Conservation (phyloP, 2,329 filamentous ascomycete species). For the Ophiostoma himal-ulmi region DNA sequence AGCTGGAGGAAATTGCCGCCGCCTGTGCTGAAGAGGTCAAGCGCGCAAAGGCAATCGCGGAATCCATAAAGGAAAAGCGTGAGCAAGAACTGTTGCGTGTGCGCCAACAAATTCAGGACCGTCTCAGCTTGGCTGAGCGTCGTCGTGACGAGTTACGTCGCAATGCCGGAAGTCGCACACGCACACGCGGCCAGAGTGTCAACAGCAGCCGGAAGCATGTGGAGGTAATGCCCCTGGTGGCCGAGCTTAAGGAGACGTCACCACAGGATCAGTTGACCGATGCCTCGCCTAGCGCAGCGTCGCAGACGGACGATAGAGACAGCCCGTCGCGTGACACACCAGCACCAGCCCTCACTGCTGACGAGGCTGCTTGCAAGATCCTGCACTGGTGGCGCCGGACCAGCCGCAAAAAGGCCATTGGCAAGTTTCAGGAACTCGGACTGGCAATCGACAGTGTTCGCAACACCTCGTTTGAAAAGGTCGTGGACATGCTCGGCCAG, state of each 20-base stretch:
- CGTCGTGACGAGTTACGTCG: slow-evolving; percentile 61
- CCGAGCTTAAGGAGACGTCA: slow-evolving; percentile 45
- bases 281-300: no score
- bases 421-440: slow-evolving; percentile 59
- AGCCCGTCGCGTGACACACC: slow-evolving; percentile 28
- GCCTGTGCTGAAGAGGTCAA: slow-evolving; percentile 78
- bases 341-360: slow-evolving; percentile 31
- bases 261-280: slow-evolving; percentile 9
- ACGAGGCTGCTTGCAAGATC: slow-evolving; percentile 59
- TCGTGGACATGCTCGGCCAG: slow-evolving; percentile 61
- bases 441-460: slow-evolving; percentile 65
- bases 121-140: slow-evolving; percentile 69
- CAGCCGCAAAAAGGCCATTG: slow-evolving; percentile 53
- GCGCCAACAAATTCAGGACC: slow-evolving; percentile 71
- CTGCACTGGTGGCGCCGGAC: slow-evolving; percentile 64
- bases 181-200: slow-evolving; percentile 49
- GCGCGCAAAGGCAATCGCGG: slow-evolving; percentile 74
- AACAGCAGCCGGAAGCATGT: slow-evolving; percentile 44
- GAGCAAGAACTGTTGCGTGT: slow-evolving; percentile 66
- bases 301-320: neutral
- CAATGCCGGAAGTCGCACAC: slow-evolving; percentile 44
- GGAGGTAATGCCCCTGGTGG: slow-evolving; percentile 44
- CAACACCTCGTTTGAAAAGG: slow-evolving; percentile 66
- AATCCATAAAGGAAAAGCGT: slow-evolving; percentile 73
- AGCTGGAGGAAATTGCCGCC: slow-evolving; percentile 74